Percentiles rank a stretch among this genome's conserved stretches.
phyloP scores from a whole-genome alignment of 768 basidiomycete genomes.

The Boletus bicolor region DNA sequence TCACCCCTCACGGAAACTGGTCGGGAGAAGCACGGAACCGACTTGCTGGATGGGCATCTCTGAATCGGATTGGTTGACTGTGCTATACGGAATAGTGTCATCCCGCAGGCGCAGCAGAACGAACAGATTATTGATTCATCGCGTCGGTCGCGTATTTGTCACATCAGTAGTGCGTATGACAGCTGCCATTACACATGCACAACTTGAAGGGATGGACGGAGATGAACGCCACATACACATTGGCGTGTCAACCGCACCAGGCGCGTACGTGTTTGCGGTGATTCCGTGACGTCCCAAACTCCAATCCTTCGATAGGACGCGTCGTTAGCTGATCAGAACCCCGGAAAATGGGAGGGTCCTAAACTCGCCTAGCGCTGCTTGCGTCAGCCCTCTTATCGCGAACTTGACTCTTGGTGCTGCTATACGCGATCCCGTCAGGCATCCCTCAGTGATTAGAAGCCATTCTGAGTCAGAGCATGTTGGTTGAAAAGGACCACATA shows the following conservation, averaged over 20 bases:
- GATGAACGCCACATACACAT: constrained; percentile 15
- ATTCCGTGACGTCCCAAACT: constrained; percentile 37
- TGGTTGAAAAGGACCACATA: neutral
- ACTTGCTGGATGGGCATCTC: constrained; percentile 4
- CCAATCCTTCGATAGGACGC: constrained; percentile 27
- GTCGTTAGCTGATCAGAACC: neutral
- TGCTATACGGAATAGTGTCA: neutral
- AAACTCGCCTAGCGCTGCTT: constrained; percentile 13
- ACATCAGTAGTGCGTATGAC: too few species aligned
- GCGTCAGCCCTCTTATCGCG: constrained; percentile 24
- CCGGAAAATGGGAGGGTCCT: neutral
- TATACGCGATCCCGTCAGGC: neutral
- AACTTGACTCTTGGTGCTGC: constrained; percentile 12
- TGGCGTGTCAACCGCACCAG: constrained; percentile 7
- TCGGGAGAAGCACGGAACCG: neutral
- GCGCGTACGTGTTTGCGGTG: constrained; percentile 41
- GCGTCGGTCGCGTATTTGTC: neutral
- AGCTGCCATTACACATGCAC: neutral
- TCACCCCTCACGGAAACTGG: neutral
- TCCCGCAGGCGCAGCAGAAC: neutral
- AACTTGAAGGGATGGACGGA: neutral
- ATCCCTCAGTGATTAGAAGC: too few species aligned
- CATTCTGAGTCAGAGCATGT: neutral
- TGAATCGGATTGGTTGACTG: neutral
- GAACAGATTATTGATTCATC: neutral